Evolutionary conservation across 148 eudicot species (phyloP).

Genomic region (Camellia granthamiana): DNA sequence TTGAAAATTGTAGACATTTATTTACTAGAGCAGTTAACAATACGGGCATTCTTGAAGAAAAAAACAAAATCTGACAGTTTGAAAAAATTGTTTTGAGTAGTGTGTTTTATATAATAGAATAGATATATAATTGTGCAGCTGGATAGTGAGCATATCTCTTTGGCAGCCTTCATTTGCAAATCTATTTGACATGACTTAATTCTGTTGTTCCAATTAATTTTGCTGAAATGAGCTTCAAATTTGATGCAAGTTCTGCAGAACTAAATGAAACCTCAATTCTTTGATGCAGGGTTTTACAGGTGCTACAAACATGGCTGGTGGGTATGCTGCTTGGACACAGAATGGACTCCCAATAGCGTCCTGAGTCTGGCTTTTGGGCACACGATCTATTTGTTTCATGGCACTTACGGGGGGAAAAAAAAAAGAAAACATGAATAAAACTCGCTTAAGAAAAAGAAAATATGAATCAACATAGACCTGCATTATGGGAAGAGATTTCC

Average conservation of each 20-base stretch:
- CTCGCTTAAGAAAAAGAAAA: too few relatives aligned
- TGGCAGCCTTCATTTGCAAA: too few relatives aligned
- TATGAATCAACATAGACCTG: too few relatives aligned
- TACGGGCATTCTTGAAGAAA: too few relatives aligned
- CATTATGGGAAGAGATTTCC: too few relatives aligned
- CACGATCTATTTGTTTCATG: background rate
- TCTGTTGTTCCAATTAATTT: background rate
- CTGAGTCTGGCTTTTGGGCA: conserved; percentile 1
- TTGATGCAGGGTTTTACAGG: conserved; percentile 63
- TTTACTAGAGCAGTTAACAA: too few relatives aligned
- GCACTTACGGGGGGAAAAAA: background rate
- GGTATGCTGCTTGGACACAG: conserved; percentile 63
- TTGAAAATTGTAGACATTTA: too few relatives aligned
- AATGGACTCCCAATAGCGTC: conserved; percentile 44
- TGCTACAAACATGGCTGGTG: conserved; percentile 60
- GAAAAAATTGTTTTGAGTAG: too few relatives aligned
- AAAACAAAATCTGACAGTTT: too few relatives aligned
- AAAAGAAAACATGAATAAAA: too few relatives aligned
- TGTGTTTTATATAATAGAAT: too few relatives aligned
- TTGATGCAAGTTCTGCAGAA: background rate
- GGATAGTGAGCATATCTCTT: too few relatives aligned
- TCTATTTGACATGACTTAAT: background rate
- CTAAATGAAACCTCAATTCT: background rate
- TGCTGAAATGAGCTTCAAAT: background rate
- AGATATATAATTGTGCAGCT: background rate